These are phyloP conservation scores for Trebouxia sp. DNA, from an alignment of 139 green algal genomes.

Conservation along the genomic window DNA sequence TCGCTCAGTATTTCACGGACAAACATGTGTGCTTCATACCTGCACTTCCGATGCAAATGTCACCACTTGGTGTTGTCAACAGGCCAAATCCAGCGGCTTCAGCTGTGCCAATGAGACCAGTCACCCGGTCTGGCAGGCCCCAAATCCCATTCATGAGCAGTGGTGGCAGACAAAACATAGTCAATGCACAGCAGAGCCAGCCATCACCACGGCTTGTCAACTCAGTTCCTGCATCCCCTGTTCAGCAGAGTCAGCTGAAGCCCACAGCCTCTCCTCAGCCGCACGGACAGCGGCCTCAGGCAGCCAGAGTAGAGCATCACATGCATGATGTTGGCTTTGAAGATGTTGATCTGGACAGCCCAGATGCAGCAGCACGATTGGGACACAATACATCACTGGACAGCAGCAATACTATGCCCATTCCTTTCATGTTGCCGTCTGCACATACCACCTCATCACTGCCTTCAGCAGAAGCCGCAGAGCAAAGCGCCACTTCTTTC, in stretches of 20 bases:
- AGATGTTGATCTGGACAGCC: slow-evolving; percentile 18
- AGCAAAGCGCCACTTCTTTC: no score
- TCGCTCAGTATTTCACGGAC: no score
- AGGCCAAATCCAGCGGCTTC: background rate
- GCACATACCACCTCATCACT: background rate
- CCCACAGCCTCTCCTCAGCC: background rate
- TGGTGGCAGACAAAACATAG: no score
- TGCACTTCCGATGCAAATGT: no score
- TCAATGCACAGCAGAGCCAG: no score
- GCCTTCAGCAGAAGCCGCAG: background rate
- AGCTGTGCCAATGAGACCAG: background rate
- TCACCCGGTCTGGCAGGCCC: background rate
- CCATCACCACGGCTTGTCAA: background rate
- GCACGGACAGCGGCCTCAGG: background rate
- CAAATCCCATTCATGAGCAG: background rate
- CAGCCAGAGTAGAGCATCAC: background rate
- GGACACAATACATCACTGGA: background rate
- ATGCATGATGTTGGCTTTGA: slow-evolving; percentile 11
- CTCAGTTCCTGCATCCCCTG: background rate
- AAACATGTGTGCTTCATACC: no score
- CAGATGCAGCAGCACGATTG: slow-evolving; percentile 1
- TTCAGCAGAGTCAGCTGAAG: background rate
- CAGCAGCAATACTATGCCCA: background rate
- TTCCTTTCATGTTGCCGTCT: background rate
- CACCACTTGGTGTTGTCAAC: no score